Evolutionary conservation across 495 filamentous ascomycete species (phyloP), one percentile per base, ranked within the genome.

Genomic region (Hypoxylon lienhwacheense): DNA sequence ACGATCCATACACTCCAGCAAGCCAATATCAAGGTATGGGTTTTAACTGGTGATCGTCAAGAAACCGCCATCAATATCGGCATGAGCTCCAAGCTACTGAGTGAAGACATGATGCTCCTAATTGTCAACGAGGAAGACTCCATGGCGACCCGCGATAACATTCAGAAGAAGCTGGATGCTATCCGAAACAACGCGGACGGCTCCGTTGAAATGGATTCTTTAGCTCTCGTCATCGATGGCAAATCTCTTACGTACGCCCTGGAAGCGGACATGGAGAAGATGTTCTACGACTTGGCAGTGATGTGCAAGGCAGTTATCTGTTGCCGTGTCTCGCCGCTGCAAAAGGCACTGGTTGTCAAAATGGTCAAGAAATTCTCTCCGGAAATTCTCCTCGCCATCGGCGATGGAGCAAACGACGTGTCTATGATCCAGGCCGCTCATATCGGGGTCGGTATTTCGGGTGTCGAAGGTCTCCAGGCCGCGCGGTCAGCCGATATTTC

Each of bases 11-110:
- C 92, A 0, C 81, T 99, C 7, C 95, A 99, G 66, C 88, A 89
- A 48, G 95, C 95, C 15, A 93, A 93, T 21, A 97, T 99, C 71
- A 99, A 99, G 73, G 84, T 99, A 35, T 99, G 95, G 93, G 95
- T 99, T 15, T 72, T 99, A 68, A 99, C 95, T 29, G 95, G 95
- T 63, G 95, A 99, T 76, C 81, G 95, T 64, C 95, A 99, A 68
- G 95, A 99, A 68, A 99, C 95, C 37, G 95, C 95, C 40, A 99
- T 99, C 75, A 99, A 99, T 65, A 99, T 99, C 63, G 95, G 95
- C 49, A 99, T 99, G 95, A 96, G 90, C 64, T 99, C 95, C 72
- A 97, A 97, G 74, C 79, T 99, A 17, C 90, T 99, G 35, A 96
- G 90, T 37, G 95, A 99, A 69, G 95, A 99, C 56, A 99, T 99